Evolutionary conservation across 1,139 yeast species (phyloP).

Genomic region (Kurtzmaniella quercitrusa): DNA sequence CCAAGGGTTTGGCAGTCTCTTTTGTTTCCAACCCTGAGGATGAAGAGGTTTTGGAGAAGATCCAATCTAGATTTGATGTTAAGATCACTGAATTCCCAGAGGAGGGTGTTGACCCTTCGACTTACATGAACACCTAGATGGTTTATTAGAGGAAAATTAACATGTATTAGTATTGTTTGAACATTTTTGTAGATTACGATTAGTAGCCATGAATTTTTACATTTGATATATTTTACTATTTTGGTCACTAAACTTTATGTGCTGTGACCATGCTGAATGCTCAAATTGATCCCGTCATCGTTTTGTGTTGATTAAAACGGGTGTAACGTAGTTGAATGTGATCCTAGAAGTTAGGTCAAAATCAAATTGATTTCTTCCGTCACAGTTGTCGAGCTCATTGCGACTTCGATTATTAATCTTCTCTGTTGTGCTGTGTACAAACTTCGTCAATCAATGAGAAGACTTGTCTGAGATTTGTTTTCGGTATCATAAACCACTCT

Average conservation of each 20-base stretch:
- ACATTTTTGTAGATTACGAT: neutral
- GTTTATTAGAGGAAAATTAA: neutral
- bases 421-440: constrained; percentile 14
- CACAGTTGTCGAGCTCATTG: too few relatives aligned
- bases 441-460: constrained; percentile 37
- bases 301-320: too few relatives aligned
- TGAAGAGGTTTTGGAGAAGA: constrained; percentile 84
- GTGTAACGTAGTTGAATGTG: too few relatives aligned
- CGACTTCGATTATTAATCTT: too few relatives aligned
- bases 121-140: constrained; percentile 88
- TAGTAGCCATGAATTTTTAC: neutral
- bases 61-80: constrained; percentile 97
- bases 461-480: constrained; percentile 32
- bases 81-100: constrained; percentile 94
- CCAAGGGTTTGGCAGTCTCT: constrained; percentile 95
- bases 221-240: too few relatives aligned
- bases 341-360: too few relatives aligned
- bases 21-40: constrained; percentile 85
- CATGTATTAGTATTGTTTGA: constrained; percentile 3
- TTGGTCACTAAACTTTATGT: too few relatives aligned
- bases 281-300: too few relatives aligned
- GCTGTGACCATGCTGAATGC: too few relatives aligned
- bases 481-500: constrained; percentile 59
- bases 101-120: constrained; percentile 96
- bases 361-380: too few relatives aligned